These are phyloP conservation scores for Cnidoscolus chayamansa DNA, from an alignment of 441 rosid species.

Conservation along the genomic window DNA sequence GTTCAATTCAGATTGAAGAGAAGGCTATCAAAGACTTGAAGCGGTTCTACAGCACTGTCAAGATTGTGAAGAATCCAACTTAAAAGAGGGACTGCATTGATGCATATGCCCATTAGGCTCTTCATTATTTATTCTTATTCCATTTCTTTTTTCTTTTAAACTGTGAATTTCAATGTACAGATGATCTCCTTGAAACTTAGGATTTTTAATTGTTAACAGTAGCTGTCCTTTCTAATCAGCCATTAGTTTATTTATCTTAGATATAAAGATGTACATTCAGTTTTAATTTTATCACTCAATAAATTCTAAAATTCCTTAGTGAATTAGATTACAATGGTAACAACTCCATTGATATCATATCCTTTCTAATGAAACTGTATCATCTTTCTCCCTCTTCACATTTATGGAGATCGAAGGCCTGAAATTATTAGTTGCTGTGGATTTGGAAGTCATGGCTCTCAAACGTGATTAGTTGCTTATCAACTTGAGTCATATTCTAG, in stretches of 20 bases:
- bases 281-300: not conserved
- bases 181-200: constrained; percentile 29
- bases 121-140: not conserved
- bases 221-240: not conserved
- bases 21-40: constrained; percentile 94
- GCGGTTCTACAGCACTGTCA: constrained; percentile 83
- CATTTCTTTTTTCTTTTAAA: not conserved
- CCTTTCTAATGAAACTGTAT: too few relatives aligned
- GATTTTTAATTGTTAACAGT: constrained; percentile 12
- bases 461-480: too few relatives aligned
- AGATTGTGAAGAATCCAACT: constrained; percentile 64
- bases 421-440: too few relatives aligned
- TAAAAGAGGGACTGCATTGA: constrained; percentile 25
- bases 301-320: too few relatives aligned
- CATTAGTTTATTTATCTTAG: constrained; percentile 11
- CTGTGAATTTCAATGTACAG: constrained; percentile 46
- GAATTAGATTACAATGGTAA: too few relatives aligned
- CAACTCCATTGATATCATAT: too few relatives aligned
- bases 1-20: constrained; percentile 94
- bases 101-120: constrained; percentile 17
- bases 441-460: too few relatives aligned
- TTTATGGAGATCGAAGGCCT: too few relatives aligned
- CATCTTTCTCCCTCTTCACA: too few relatives aligned
- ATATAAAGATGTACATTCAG: not conserved
- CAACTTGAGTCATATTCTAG: too few relatives aligned